Percentiles rank a stretch among this genome's conserved stretches.
Evolutionary conservation across 2,329 filamentous ascomycete species (phyloP).

Genomic region (Tothia fuscella): DNA sequence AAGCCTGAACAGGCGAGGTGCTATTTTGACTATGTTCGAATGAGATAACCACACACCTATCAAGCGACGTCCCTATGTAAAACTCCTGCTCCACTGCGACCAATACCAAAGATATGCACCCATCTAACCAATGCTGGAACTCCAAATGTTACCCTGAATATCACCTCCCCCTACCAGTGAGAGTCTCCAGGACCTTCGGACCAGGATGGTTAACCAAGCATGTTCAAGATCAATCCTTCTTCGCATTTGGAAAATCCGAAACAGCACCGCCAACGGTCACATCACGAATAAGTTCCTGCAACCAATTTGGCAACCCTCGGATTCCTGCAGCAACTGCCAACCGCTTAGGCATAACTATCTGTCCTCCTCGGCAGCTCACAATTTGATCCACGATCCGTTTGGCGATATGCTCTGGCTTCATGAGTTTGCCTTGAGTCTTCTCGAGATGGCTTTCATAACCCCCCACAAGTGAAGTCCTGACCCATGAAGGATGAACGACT

Average conservation of each 20-base stretch:
- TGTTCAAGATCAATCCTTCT: too few relatives aligned
- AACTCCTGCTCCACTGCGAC: too few relatives aligned
- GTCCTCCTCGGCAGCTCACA: slow-evolving; percentile 36
- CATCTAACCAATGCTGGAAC: too few relatives aligned
- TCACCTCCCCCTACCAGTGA: too few relatives aligned
- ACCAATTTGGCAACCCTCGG: slow-evolving; percentile 35
- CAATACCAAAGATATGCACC: too few relatives aligned
- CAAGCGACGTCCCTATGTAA: too few relatives aligned
- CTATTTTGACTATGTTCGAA: too few relatives aligned
- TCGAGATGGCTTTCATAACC: slow-evolving; percentile 13
- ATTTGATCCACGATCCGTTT: slow-evolving; percentile 40
- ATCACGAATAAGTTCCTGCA: slow-evolving; percentile 29
- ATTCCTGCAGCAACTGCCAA: slow-evolving; percentile 20
- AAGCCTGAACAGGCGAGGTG: too few relatives aligned
- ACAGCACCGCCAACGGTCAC: slow-evolving; percentile 5
- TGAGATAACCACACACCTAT: too few relatives aligned
- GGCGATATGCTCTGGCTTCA: slow-evolving; percentile 31
- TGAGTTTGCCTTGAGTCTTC: slow-evolving; percentile 14
- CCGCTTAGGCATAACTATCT: slow-evolving; percentile 33
- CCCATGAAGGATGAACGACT: slow-evolving; percentile 31
- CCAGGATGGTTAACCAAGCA: too few relatives aligned
- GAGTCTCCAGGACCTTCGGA: too few relatives aligned
- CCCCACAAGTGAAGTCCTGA: slow-evolving; percentile 37
- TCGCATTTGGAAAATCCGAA: slow-evolving; percentile 1
- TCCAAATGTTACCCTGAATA: too few relatives aligned